Percentiles rank a stretch among this genome's conserved stretches.
phyloP scores from a whole-genome alignment of 805 yeast genomes.

The Kluyveromyces nonfermentans region DNA sequence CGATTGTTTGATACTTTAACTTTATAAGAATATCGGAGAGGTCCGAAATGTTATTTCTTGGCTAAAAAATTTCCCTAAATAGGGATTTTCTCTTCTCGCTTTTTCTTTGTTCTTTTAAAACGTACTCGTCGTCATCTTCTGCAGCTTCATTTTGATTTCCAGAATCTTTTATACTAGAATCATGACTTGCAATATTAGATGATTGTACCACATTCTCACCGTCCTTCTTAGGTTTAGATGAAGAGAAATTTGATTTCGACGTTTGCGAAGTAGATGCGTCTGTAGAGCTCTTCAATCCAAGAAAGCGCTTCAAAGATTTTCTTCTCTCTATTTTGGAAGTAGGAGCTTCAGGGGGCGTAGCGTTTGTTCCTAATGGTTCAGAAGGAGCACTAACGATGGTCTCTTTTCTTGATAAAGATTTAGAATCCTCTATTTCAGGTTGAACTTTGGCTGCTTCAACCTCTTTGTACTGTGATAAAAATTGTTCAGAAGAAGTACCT shows the following conservation, averaged over 20 bases:
- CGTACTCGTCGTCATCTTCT: conserved; percentile 12
- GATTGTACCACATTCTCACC: conserved; percentile 9
- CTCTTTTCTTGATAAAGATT: conserved; percentile 3
- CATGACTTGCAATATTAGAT: conserved; percentile 25
- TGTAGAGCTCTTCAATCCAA: conserved; percentile 1
- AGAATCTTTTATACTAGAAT: conserved; percentile 4
- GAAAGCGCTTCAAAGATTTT: background rate
- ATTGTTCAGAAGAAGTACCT: conserved; percentile 26
- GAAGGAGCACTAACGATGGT: conserved; percentile 4
- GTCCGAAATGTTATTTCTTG: background rate
- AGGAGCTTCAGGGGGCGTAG: background rate
- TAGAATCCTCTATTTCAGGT: conserved; percentile 9
- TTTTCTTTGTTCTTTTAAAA: conserved; percentile 4
- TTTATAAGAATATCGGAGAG: background rate
- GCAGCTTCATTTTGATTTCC: conserved; percentile 5
- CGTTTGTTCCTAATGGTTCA: conserved; percentile 2
- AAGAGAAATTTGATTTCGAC: background rate
- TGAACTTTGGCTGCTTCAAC: conserved; percentile 7
- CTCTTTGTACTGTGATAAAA: conserved; percentile 14
- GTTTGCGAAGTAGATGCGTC: background rate
- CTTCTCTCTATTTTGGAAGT: background rate
- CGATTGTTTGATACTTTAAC: background rate
- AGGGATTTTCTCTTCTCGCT: conserved; percentile 13
- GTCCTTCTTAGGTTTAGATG: background rate
- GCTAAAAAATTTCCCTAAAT: conserved; percentile 22